These are phyloP conservation scores for Austroboletus eburneus DNA, from an alignment of 768 basidiomycete species.

Conservation along the genomic window DNA sequence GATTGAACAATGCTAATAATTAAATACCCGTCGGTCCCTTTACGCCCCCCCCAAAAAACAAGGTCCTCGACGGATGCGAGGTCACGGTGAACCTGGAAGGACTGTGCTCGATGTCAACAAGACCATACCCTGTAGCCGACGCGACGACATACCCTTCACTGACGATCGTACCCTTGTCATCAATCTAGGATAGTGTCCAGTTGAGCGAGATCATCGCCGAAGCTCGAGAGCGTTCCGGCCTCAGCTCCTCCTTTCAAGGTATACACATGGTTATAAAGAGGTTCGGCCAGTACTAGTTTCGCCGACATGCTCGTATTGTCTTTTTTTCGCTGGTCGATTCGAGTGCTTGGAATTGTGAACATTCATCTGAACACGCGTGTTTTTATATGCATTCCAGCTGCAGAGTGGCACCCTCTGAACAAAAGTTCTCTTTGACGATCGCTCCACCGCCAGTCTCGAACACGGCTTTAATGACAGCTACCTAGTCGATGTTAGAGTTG, in stretches of 20 bases:
- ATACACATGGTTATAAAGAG: background rate
- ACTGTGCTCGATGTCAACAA: background rate
- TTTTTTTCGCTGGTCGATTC: too few species aligned
- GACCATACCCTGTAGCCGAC: too few species aligned
- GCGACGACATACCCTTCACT: background rate
- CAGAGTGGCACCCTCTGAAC: background rate
- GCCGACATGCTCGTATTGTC: too few species aligned
- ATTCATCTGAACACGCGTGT: too few species aligned
- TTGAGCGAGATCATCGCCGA: background rate
- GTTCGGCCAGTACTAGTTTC: background rate
- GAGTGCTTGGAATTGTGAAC: too few species aligned
- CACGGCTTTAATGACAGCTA: too few species aligned
- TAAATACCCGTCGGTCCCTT: too few species aligned
- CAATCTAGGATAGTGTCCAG: background rate
- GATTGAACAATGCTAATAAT: too few species aligned
- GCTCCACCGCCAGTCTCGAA: background rate
- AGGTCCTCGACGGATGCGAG: too few species aligned
- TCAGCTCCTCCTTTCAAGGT: background rate
- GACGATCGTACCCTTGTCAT: background rate
- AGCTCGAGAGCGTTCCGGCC: background rate
- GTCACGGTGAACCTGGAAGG: too few species aligned
- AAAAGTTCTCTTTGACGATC: background rate
- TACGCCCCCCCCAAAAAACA: too few species aligned
- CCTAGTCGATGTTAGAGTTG: background rate
- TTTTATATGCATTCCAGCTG: too few species aligned